Percentiles rank a stretch among this genome's conserved stretches.
Evolutionary conservation across 176 grass and related monocot genomes (phyloP).

Genomic region (Aechmea fasciata): DNA sequence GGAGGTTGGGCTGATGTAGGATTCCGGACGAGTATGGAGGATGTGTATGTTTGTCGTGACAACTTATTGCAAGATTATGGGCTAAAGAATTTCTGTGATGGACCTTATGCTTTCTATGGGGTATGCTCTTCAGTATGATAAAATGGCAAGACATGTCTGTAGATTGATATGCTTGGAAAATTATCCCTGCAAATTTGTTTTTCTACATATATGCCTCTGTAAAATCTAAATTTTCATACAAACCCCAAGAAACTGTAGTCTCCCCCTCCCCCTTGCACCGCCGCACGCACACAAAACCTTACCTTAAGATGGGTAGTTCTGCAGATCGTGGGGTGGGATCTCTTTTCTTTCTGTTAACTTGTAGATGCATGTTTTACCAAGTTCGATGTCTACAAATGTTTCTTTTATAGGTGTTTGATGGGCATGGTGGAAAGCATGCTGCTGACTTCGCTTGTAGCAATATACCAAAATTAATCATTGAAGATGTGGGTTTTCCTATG

Average conservation of each 20-base stretch:
- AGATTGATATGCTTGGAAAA: not conserved
- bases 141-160: not conserved
- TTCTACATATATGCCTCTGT: not conserved
- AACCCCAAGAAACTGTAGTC: too few species aligned
- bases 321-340: not conserved
- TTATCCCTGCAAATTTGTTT: not conserved
- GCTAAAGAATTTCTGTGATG: conserved; percentile 43
- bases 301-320: too few species aligned
- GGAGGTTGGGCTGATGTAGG: conserved; percentile 79
- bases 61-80: conserved; percentile 67
- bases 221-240: not conserved
- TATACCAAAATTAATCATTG: conserved; percentile 62
- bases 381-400: not conserved
- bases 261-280: too few species aligned
- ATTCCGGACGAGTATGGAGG: conserved; percentile 62
- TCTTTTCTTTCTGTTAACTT: not conserved
- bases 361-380: not conserved
- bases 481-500: conserved; percentile 62
- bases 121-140: conserved; percentile 24
- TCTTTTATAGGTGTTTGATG: conserved; percentile 79
- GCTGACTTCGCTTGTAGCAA: conserved; percentile 86
- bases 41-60: conserved; percentile 66
- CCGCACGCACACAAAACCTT: too few species aligned
- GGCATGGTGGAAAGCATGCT: conserved; percentile 94
- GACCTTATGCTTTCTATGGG: conserved; percentile 76